phyloP scores from a whole-genome alignment of 805 yeast genomes.

The Saturnispora kantuleensis region DNA sequence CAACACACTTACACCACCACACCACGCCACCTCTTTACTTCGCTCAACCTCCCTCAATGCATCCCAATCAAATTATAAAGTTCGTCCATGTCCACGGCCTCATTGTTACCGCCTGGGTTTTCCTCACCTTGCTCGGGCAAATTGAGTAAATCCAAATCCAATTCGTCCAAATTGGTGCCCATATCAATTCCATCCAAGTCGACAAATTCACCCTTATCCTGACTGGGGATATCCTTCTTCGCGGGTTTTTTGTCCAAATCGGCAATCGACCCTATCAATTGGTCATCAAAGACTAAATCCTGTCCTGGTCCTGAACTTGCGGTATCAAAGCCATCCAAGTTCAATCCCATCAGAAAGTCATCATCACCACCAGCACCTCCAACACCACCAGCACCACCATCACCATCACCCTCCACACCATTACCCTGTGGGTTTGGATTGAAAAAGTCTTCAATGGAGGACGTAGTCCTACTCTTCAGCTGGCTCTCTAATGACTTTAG shows the following conservation, averaged over 20 bases:
- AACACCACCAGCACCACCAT: not conserved
- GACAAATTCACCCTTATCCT: not conserved
- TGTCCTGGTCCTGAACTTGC: too few relatives aligned
- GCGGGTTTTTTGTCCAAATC: not conserved
- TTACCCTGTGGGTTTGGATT: too few relatives aligned
- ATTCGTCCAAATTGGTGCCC: constrained; percentile 18
- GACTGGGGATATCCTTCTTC: not conserved
- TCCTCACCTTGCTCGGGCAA: constrained; percentile 7
- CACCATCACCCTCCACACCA: not conserved
- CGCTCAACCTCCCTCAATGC: not conserved
- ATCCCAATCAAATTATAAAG: constrained; percentile 14
- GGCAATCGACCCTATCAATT: constrained; percentile 2
- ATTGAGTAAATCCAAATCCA: constrained; percentile 22
- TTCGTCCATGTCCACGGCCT: constrained; percentile 8
- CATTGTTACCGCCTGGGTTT: not conserved
- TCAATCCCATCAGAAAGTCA: too few relatives aligned
- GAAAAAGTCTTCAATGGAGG: too few relatives aligned
- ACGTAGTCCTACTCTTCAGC: too few relatives aligned
- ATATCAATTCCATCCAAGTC: constrained; percentile 4
- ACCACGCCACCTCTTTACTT: not conserved
- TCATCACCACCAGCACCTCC: not conserved
- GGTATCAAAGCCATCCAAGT: too few relatives aligned
- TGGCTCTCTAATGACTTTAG: too few relatives aligned
- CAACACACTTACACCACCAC: too few relatives aligned
- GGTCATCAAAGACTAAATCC: constrained; percentile 13